Conservation (phyloP, 192 early-diverging fungal species). For the Backusella westeae region DNA sequence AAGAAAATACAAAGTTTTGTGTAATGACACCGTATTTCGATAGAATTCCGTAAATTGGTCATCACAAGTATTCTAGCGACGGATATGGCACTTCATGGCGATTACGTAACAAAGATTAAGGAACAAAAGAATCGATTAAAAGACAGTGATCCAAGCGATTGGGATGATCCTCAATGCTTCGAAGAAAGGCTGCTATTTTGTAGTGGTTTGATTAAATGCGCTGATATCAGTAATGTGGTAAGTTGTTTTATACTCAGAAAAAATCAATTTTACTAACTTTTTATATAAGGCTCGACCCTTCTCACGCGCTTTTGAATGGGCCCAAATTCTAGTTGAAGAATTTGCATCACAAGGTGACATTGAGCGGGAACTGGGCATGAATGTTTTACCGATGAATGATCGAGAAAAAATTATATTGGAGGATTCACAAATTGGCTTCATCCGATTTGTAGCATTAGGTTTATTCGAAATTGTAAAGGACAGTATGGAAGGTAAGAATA, state of each 20-base stretch:
- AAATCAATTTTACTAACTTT: background rate
- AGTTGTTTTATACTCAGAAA: conserved; percentile 12
- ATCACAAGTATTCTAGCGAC: conserved; percentile 79
- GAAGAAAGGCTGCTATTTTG: conserved; percentile 66
- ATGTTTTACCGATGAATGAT: conserved; percentile 50
- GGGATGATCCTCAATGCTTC: conserved; percentile 40
- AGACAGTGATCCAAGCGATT: conserved; percentile 13
- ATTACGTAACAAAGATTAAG: conserved; percentile 73
- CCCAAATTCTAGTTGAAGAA: conserved; percentile 65
- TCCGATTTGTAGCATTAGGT: conserved; percentile 49
- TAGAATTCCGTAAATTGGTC: conserved; percentile 71
- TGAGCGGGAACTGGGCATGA: conserved; percentile 67
- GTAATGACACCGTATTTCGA: background rate
- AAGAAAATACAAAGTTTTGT: background rate
- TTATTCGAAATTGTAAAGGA: conserved; percentile 42
- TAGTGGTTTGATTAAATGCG: conserved; percentile 76
- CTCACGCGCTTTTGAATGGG: conserved; percentile 65
- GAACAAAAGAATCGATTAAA: conserved; percentile 59
- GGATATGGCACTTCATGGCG: conserved; percentile 80
- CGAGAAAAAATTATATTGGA: conserved; percentile 40
- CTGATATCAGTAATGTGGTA: conserved; percentile 78
- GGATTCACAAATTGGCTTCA: conserved; percentile 53
- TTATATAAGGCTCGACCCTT: conserved; percentile 60
- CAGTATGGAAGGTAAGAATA: conserved; percentile 8
- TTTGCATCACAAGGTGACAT: conserved; percentile 70